Base-by-base conservation (phyloP, 352 stramenopile genomes). In the Pythium myriotylum region DNA sequence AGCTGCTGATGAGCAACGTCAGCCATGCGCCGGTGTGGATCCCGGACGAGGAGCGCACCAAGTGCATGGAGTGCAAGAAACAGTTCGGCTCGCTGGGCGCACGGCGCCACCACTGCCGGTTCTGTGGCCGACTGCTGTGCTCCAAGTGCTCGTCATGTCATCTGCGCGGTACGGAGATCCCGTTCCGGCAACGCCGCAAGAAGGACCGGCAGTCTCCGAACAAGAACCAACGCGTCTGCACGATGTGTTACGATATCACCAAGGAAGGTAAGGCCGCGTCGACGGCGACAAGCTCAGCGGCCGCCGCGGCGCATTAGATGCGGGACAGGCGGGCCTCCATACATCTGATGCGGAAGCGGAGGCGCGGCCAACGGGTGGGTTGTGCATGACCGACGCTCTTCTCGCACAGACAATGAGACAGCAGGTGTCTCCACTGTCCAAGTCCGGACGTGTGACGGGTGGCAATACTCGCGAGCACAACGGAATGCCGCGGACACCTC, bases 21-120 rank as follows among this genome's bases (percentile, higher is more conserved):
- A 76, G 79, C 22, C 81, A 76, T 52, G 81, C 86, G 37, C 86
- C 86, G 3, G 84, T 95, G 65, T 95, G 86, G 86, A 70, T 95
- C 8, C 79, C 83, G 0, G 77, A 95, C 60, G 71, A 76, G 17
- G 84, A 92, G 42, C 79, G 82, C 47, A 72, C 77, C 48, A 70
- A 66, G 53, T 95, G 86, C 66, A 95, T 95, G 84, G 70, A 84
- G n/a, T 94, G 86, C 63, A 66, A 77, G 53, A 81, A 81, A 46
- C 77, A 80, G 65, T 95, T 95, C 54, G 86, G 71, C 19, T 69
- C 68, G 24, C 65, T 94, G 3, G 66, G 69, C 29, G 56, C 88
- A 16, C 83, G 86, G 41, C 87, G 87, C 22, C 87, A 96, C 64
- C 87, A 96, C 67, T 96, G 87, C 62, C 87, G 87, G 14, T 88